Evolutionary conservation across 305 asterid genomes (phyloP), one percentile per base, ranked within the genome.

Genomic region (Fraxinus velutina): DNA sequence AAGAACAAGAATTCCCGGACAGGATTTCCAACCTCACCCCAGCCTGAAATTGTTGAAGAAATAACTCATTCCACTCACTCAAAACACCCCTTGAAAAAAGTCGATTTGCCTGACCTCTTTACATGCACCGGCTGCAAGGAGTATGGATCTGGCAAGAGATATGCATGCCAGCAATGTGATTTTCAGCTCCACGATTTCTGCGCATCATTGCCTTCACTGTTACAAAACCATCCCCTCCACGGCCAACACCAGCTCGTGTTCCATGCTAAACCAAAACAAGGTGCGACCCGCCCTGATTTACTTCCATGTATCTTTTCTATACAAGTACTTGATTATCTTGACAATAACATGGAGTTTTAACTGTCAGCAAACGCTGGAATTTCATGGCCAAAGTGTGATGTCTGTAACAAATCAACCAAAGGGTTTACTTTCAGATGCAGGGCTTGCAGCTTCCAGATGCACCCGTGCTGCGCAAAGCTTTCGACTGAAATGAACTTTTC

Each of bases 401-500:
- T 93, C 0, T 94, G 98, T 72, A 87, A 88, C 39, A 94, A 89
- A 84, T 87, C 97, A 10, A 72, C 86, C 39, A 93, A 88, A 84
- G 98, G 98, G 6, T 93, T 91, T 66, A 83, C 90, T 80, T 93
- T 79, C 87, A 73, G 97, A 86, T 94, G 98, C 90, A 80, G 90
- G 75, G 93, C 92, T 3, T 94, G 98, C 86, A 89, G 83, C 77
- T 94, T 94, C 90, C 97, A 93, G 85, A 93, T 94, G 93, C 98
- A 94, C 85, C 98, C 98, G 0, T 91, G 98, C 78, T 94, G 98
- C 52, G 97, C 97, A 78, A 90, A 86, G 96, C 92, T 94, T 68
- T 84, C 93, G 17, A 64, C 86, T 0, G 92, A 91, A 75, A 87
- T 89, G 81, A 83, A 62, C 36, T 83, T 84, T 66, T 83, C 88